Percentiles rank a stretch among this genome's conserved stretches.
Evolutionary conservation across 192 early-diverging fungal genomes (phyloP).

Genomic region (Podila clonocystis): DNA sequence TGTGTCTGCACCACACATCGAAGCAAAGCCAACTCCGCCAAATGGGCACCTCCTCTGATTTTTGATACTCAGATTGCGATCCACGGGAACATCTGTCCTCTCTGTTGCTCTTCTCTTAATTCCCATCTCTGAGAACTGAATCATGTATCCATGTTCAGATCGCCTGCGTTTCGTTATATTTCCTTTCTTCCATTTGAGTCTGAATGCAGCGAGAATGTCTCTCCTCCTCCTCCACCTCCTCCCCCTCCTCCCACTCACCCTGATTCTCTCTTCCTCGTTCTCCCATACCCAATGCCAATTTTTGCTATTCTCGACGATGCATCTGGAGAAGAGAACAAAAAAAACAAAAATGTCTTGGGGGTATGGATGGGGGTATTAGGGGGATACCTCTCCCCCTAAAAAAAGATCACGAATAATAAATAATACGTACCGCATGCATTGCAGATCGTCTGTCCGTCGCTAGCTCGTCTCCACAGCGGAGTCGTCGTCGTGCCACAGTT

Average conservation of each 20-base stretch:
- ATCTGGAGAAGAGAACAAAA: background rate
- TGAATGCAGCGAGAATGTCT: background rate
- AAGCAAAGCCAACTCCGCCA: background rate
- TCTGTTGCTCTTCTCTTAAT: background rate
- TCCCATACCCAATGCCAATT: no score
- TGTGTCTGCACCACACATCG: no score
- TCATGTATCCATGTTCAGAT: no score
- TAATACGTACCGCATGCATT: slow-evolving; percentile 92
- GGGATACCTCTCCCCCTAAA: background rate
- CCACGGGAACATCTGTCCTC: background rate
- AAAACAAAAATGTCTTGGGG: background rate
- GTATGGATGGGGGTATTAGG: background rate
- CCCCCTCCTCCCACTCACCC: background rate
- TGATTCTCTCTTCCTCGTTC: background rate
- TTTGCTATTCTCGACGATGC: background rate
- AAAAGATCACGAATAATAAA: slow-evolving; percentile 7
- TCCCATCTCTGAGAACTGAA: no score
- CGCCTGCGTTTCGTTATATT: no score
- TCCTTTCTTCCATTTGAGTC: background rate
- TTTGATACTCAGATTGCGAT: background rate
- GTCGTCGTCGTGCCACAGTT: slow-evolving; percentile 94
- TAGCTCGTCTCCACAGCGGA: slow-evolving; percentile 90
- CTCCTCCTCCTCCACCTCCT: no score
- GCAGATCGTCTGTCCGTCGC: slow-evolving; percentile 90
- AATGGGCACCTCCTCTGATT: no score